These are phyloP conservation scores for Pneumocystis jirovecii DNA, from an alignment of 1,139 yeast genomes.

Conservation along the genomic window DNA sequence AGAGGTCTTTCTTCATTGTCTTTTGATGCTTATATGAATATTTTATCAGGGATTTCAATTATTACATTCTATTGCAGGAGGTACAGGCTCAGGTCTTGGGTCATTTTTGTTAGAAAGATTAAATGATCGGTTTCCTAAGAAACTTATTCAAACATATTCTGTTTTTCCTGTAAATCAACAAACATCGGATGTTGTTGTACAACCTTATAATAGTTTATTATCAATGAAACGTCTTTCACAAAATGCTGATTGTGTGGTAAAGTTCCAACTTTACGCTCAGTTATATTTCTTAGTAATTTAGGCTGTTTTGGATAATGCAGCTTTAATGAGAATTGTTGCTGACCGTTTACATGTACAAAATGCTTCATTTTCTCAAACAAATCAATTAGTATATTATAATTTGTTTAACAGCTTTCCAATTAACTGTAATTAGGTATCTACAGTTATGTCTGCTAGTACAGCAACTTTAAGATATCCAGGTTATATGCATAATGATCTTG, in stretches of 20 bases:
- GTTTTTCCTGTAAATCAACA: slow-evolving; percentile 65
- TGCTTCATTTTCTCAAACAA: slow-evolving; percentile 54
- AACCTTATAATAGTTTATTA: slow-evolving; percentile 80
- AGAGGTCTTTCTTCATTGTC: slow-evolving; percentile 25
- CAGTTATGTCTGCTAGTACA: slow-evolving; percentile 71
- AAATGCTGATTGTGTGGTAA: slow-evolving; percentile 64
- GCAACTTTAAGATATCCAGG: slow-evolving; percentile 85
- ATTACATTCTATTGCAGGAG: slow-evolving; percentile 95
- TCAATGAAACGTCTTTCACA: slow-evolving; percentile 71
- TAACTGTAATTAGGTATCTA: slow-evolving; percentile 27
- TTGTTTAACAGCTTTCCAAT: neutral
- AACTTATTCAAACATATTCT: slow-evolving; percentile 68
- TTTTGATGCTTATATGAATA: neutral
- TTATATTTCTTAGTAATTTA: neutral
- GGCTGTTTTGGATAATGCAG: slow-evolving; percentile 71
- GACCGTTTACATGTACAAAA: slow-evolving; percentile 31
- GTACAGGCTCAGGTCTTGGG: slow-evolving; percentile 94
- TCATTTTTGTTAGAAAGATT: slow-evolving; percentile 63
- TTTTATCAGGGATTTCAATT: slow-evolving; percentile 52
- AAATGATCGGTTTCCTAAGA: slow-evolving; percentile 70
- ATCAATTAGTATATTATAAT: slow-evolving; percentile 43
- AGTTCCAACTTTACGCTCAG: neutral
- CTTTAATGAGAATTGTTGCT: slow-evolving; percentile 54
- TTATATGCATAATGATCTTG: slow-evolving; percentile 74
- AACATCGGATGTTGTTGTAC: slow-evolving; percentile 89